Conservation (phyloP, 2,329 filamentous ascomycete genomes). For the Fusarium nanum region DNA sequence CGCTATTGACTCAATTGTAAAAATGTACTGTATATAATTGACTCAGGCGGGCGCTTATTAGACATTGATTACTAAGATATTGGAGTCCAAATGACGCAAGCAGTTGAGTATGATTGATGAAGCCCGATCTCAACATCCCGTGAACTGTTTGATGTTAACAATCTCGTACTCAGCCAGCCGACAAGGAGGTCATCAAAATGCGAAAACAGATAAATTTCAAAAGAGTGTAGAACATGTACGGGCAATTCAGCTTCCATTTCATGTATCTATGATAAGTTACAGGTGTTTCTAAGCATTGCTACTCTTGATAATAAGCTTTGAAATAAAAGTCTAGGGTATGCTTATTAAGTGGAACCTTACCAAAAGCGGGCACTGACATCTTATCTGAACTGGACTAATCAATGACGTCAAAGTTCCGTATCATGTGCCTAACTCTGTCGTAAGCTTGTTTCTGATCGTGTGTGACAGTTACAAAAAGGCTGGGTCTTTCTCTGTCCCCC, state of each 20-base stretch:
- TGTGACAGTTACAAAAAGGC: conserved; percentile 14
- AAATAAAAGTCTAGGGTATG: neutral
- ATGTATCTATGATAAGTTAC: too few species aligned
- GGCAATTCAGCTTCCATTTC: too few species aligned
- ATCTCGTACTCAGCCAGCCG: too few species aligned
- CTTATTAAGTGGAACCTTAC: neutral
- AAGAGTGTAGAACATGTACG: too few species aligned
- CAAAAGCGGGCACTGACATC: neutral
- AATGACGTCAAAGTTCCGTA: conserved; percentile 26
- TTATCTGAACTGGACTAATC: neutral
- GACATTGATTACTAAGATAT: accelerated
- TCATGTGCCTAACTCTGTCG: conserved; percentile 23
- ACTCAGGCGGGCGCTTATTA: too few species aligned
- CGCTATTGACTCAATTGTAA: neutral
- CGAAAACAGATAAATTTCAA: too few species aligned
- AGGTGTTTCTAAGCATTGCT: too few species aligned
- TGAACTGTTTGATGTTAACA: too few species aligned
- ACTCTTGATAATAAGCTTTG: neutral
- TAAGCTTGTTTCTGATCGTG: conserved; percentile 14
- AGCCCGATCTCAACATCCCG: accelerated
- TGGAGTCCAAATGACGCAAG: too few species aligned
- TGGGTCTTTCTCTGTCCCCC: neutral
- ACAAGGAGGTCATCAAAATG: too few species aligned
- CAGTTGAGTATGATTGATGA: too few species aligned
- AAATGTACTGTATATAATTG: neutral